Base-by-base conservation (phyloP, 495 filamentous ascomycete genomes). In the Penicillium herquei region DNA sequence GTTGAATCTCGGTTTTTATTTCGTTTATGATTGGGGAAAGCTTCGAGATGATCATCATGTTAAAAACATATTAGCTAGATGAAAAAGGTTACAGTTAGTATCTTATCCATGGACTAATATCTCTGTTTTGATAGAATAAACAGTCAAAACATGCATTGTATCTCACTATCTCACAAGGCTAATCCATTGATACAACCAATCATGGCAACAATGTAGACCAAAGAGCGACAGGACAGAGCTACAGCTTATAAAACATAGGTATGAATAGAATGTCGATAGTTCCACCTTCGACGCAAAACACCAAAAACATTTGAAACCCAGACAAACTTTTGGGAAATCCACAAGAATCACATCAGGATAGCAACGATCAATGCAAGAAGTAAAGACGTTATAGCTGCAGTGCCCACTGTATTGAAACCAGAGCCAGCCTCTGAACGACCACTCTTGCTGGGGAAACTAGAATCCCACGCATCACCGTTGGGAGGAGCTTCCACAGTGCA, bases 401-500 rank as follows among this genome's bases (percentile, higher is more conserved):
- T 59, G 1, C 63, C 63, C 53, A 64, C 56, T 8, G 47, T 55
- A 12, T 48, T 57, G 30, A 53, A 35, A 7, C 51, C 56, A 10
- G 59, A 55, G 34, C 59, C 60, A 2, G 59, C 60, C 14, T 64
- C 63, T 0, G 65, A 68, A 16, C 61, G 63, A 3, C 39, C 32
- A 14, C 44, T 46, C 41, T 52, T 59, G 37, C 14, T 32, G 6
- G 54, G 43, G 30, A 56, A 42, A 3, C 42, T 49, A 3, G 65
- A 54, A 13, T 66, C 63, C 65, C 57, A 62, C 6, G 63, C 63
- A 35, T 68, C 65, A 3, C 65, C 63, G 16, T 66, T 66, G n/a
- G 44, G 52, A 21, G 65, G 63, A 13, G 49, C 47, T 37, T 62
- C 49, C 5, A 66, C 41, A 10, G 69, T 52, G 54, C 82, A 85